phyloP scores from a whole-genome alignment of 345 rosid species.

The Dovyalis caffra region DNA sequence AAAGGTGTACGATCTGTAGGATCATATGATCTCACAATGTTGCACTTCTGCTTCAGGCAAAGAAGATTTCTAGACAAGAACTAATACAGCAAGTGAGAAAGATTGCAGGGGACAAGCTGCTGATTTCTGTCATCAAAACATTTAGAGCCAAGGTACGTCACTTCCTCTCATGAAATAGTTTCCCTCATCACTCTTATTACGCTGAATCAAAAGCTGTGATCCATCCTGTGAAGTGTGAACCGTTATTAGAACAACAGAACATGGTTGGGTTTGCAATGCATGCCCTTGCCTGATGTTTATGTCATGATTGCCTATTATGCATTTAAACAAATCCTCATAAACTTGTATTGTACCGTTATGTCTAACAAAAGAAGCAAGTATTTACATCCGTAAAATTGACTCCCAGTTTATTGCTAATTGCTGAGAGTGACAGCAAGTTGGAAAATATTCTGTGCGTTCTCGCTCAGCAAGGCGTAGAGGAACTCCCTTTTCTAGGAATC shows the following conservation, averaged over 20 bases:
- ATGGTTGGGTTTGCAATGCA: neutral
- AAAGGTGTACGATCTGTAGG: neutral
- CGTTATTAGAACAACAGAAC: neutral
- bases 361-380: neutral
- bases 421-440: neutral
- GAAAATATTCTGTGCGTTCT: neutral
- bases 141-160: constrained; percentile 43
- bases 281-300: too few relatives aligned
- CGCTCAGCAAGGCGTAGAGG: neutral
- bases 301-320: neutral
- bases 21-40: constrained; percentile 6
- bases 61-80: constrained; percentile 60
- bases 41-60: constrained; percentile 42
- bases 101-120: constrained; percentile 66
- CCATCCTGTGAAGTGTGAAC: neutral
- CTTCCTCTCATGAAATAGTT: neutral
- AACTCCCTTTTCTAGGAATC: neutral
- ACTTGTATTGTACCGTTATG: neutral
- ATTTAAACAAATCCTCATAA: neutral
- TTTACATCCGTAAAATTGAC: neutral
- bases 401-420: neutral
- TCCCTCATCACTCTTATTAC: neutral
- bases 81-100: constrained; percentile 55
- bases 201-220: neutral
- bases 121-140: constrained; percentile 64